Conservation (phyloP, 2,329 filamentous ascomycete genomes). For the Rasamsonia emersonii region DNA sequence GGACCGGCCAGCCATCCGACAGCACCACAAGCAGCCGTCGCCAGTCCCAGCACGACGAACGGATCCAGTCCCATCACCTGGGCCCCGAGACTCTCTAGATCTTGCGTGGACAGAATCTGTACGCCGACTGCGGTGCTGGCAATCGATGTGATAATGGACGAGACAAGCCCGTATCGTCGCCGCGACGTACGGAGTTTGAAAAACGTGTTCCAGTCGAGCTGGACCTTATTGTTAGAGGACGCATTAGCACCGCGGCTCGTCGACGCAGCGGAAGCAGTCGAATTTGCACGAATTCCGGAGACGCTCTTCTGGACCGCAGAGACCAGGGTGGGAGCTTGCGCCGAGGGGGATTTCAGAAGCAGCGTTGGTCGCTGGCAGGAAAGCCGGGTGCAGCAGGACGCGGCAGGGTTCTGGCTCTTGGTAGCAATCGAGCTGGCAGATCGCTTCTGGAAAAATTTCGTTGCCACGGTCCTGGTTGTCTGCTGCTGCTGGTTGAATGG, state of each 20-base stretch:
- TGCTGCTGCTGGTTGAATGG: conserved; percentile 8
- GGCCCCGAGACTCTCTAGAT: conserved; percentile 57
- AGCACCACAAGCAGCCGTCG: conserved; percentile 67
- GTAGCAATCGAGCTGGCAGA: conserved; percentile 14
- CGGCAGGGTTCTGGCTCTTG: conserved; percentile 14
- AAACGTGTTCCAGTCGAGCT: conserved; percentile 88
- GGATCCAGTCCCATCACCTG: conserved; percentile 79
- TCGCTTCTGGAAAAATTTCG: conserved; percentile 12
- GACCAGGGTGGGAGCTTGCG: too few relatives aligned
- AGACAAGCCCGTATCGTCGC: conserved; percentile 71
- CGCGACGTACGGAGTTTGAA: conserved; percentile 82
- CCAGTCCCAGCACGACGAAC: conserved; percentile 72
- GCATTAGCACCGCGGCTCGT: conserved; percentile 1
- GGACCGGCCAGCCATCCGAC: conserved; percentile 84
- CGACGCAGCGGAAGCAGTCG: conserved; percentile 13
- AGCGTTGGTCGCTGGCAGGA: neutral
- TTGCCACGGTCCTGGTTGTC: conserved; percentile 7
- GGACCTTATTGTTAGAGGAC: conserved; percentile 4
- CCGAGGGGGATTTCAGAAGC: too few relatives aligned
- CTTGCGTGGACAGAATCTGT: conserved; percentile 55
- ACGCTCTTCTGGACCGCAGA: neutral
- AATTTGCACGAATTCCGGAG: conserved; percentile 16
- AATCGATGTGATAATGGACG: conserved; percentile 59
- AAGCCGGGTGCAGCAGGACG: conserved; percentile 2
- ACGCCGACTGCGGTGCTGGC: conserved; percentile 47